Evolutionary conservation across 495 filamentous ascomycete genomes (phyloP).

Genomic region (Friedmanniomyces endolithicus): DNA sequence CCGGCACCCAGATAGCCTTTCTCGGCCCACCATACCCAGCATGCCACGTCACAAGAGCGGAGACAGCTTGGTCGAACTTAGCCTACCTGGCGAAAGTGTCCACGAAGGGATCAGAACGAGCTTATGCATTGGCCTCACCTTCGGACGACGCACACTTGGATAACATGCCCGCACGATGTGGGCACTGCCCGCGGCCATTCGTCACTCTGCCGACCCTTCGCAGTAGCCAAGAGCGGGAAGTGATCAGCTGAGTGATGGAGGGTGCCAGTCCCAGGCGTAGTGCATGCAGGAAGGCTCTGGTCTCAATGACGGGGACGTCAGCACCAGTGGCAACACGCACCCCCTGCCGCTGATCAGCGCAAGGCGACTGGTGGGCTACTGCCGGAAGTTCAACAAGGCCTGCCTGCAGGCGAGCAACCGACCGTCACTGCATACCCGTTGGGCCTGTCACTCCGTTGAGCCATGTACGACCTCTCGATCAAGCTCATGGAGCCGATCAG

Average conservation of each 20-base stretch:
- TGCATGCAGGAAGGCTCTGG: conserved; percentile 10
- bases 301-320: conserved; percentile 2
- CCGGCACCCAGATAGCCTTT: conserved; percentile 16
- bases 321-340: background rate
- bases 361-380: conserved; percentile 14
- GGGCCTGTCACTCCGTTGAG: background rate
- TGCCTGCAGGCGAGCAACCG: background rate
- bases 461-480: background rate
- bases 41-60: conserved; percentile 22
- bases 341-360: background rate
- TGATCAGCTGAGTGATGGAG: conserved; percentile 18
- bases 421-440: background rate
- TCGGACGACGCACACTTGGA: background rate
- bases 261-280: background rate
- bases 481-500: background rate
- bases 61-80: conserved; percentile 18
- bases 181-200: background rate
- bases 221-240: conserved; percentile 14
- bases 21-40: conserved; percentile 11
- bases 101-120: background rate
- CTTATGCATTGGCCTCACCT: conserved; percentile 1
- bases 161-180: conserved; percentile 3
- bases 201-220: conserved; percentile 8
- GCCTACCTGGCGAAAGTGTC: background rate
- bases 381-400: background rate